A percentile compares a stretch with the other conserved stretches of the same genome.
Conservation (phyloP, 73 alveolate species). For the Effrenium voratum region DNA sequence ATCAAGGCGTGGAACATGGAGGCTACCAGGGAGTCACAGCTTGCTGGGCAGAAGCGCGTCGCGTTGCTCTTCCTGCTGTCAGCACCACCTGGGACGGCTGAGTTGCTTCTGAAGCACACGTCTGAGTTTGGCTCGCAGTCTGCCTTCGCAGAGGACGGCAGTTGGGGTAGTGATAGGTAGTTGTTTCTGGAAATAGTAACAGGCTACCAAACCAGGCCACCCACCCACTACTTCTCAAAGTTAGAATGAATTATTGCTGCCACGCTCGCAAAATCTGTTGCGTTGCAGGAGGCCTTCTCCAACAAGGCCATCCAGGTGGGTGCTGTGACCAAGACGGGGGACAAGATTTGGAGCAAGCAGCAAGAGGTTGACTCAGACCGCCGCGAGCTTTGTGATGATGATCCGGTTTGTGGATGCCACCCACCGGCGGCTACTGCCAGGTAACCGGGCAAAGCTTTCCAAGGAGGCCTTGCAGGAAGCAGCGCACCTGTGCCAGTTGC, state of each 20-base stretch:
- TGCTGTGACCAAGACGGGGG: not conserved
- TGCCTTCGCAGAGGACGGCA: not conserved
- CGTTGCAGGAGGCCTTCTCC: too few species aligned
- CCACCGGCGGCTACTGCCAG: constrained; percentile 3
- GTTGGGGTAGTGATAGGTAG: too few species aligned
- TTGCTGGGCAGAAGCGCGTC: not conserved
- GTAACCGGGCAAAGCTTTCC: not conserved
- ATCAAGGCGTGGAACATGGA: constrained; percentile 6
- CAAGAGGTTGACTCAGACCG: not conserved
- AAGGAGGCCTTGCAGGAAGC: not conserved
- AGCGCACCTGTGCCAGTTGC: not conserved
- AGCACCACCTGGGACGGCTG: not conserved
- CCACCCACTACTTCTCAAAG: too few species aligned
- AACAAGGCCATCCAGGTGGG: not conserved
- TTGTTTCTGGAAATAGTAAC: too few species aligned
- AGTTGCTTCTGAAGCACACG: not conserved
- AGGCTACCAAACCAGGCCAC: too few species aligned
- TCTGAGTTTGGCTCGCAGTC: not conserved
- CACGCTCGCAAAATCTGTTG: too few species aligned
- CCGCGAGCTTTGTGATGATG: not conserved
- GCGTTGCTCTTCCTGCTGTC: not conserved
- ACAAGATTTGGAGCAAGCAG: not conserved
- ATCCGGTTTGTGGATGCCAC: not conserved
- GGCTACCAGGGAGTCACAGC: constrained; percentile 11
- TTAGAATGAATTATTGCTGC: too few species aligned